phyloP scores from a whole-genome alignment of 805 yeast genomes.

The Candida methanosorbosa region DNA sequence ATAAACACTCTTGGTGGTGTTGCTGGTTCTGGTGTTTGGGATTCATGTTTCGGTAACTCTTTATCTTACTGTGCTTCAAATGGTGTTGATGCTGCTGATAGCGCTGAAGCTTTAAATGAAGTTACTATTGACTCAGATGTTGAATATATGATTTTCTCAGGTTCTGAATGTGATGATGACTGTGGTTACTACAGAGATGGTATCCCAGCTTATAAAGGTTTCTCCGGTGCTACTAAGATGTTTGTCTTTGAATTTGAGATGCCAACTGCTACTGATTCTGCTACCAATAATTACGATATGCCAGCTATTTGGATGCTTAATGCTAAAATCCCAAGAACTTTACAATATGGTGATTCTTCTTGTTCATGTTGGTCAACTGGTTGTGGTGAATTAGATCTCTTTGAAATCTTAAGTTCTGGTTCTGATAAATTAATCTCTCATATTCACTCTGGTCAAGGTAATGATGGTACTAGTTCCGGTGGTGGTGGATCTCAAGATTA shows the following conservation, averaged over 20 bases:
- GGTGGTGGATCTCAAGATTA: slow-evolving; percentile 91
- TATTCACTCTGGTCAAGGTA: slow-evolving; percentile 79
- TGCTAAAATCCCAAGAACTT: slow-evolving; percentile 93
- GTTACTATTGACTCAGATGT: slow-evolving; percentile 61
- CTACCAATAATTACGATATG: slow-evolving; percentile 73
- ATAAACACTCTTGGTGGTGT: slow-evolving; percentile 90
- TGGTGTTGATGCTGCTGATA: slow-evolving; percentile 64
- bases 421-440: slow-evolving; percentile 69
- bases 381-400: slow-evolving; percentile 96
- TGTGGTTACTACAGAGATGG: slow-evolving; percentile 86
- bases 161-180: slow-evolving; percentile 44
- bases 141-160: slow-evolving; percentile 81
- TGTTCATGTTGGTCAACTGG: slow-evolving; percentile 98
- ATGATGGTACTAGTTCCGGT: slow-evolving; percentile 33
- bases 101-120: slow-evolving; percentile 61
- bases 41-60: slow-evolving; percentile 83
- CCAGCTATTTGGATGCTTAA: slow-evolving; percentile 97
- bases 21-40: slow-evolving; percentile 82
- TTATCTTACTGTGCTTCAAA: slow-evolving; percentile 75
- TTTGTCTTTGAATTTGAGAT: slow-evolving; percentile 89
- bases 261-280: slow-evolving; percentile 56
- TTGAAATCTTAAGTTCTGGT: slow-evolving; percentile 79
- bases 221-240: slow-evolving; percentile 75
- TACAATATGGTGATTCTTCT: slow-evolving; percentile 75
- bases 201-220: slow-evolving; percentile 93